phyloP scores from a whole-genome alignment of 202 grass and related monocot species.

The Zoysia matrella region DNA sequence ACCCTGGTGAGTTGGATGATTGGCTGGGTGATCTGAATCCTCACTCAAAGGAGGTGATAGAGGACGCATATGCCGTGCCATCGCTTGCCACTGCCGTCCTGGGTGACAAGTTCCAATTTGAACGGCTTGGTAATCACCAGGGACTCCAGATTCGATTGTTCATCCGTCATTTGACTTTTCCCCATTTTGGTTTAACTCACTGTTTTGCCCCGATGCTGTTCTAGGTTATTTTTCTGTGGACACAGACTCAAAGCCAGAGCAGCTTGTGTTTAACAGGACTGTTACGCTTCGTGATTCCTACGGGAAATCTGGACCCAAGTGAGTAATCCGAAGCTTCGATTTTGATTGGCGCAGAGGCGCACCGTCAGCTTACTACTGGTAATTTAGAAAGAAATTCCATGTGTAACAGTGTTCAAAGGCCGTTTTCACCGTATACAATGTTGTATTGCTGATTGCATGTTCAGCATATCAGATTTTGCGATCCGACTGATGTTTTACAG shows the following conservation, averaged over 20 bases:
- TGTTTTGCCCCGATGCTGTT: not conserved
- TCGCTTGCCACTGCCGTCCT: slow-evolving; percentile 53
- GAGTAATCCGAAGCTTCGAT: not conserved
- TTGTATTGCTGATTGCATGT: slow-evolving; percentile 1
- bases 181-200: slow-evolving; percentile 20
- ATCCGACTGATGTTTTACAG: not conserved
- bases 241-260: slow-evolving; percentile 46
- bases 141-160: not conserved
- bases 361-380: too few species aligned
- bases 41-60: slow-evolving; percentile 78
- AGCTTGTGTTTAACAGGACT: slow-evolving; percentile 78
- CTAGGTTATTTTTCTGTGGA: slow-evolving; percentile 81
- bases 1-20: slow-evolving; percentile 82
- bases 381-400: too few species aligned
- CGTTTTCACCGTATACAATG: not conserved
- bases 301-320: slow-evolving; percentile 60
- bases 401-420: not conserved
- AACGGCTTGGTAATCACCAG: slow-evolving; percentile 74
- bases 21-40: slow-evolving; percentile 88
- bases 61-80: slow-evolving; percentile 70
- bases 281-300: slow-evolving; percentile 80
- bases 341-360: not conserved
- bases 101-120: slow-evolving; percentile 91
- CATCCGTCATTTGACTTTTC: not conserved
- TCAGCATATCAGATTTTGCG: slow-evolving; percentile 7